Percentiles rank a stretch among this genome's conserved stretches.
Conservation (phyloP, 1,284 basidiomycete species). For the Cryptococcus hybrid region DNA sequence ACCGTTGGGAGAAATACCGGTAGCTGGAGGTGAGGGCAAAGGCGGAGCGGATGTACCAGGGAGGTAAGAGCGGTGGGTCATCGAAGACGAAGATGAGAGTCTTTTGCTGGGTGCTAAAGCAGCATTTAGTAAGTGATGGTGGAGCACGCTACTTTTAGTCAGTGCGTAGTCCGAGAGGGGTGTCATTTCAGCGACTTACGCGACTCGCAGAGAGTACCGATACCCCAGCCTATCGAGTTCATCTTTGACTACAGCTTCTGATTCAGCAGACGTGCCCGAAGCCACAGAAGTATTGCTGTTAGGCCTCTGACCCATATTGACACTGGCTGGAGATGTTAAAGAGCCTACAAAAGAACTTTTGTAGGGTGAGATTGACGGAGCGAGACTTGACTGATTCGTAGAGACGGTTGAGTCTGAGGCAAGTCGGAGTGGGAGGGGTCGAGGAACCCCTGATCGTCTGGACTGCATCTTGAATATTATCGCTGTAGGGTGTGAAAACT, state of each 20-base stretch:
- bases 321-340: background rate
- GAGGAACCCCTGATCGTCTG: too few relatives aligned
- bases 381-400: background rate
- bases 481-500: too few relatives aligned
- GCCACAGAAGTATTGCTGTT: background rate
- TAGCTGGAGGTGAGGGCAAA: constrained; percentile 17
- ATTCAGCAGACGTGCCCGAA: background rate
- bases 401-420: background rate
- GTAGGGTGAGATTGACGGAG: background rate
- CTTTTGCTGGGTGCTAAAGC: constrained; percentile 3
- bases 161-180: background rate
- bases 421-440: too few relatives aligned
- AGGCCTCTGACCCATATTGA: background rate
- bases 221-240: constrained; percentile 44
- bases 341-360: background rate
- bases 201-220: constrained; percentile 42
- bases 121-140: constrained; percentile 18
- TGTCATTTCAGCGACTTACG: constrained; percentile 27
- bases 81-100: background rate
- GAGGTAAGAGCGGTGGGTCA: constrained; percentile 1
- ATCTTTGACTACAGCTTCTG: constrained; percentile 9
- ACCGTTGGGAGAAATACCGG: constrained; percentile 25
- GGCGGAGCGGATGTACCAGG: constrained; percentile 10
- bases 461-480: too few relatives aligned
- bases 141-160: constrained; percentile 9